phyloP scores from a whole-genome alignment of 176 grass and related monocot species.

The Cenchrus americanus region DNA sequence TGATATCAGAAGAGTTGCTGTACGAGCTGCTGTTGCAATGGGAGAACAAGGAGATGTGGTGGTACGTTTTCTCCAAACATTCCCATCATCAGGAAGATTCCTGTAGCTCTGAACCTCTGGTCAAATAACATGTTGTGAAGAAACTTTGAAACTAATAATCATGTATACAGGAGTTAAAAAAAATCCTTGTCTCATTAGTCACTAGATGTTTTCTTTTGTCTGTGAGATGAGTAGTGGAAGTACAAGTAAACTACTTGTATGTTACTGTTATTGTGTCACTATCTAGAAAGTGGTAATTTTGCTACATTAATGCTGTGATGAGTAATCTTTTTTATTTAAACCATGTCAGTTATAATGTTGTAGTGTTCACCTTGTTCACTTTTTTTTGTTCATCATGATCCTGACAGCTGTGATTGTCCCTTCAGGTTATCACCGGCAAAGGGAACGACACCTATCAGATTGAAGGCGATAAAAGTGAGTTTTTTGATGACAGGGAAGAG shows the following conservation, averaged over 20 bases:
- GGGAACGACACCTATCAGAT: constrained; percentile 85
- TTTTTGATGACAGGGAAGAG: constrained; percentile 98
- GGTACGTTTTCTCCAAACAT: constrained; percentile 60
- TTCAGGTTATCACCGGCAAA: constrained; percentile 95
- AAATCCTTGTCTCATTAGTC: background rate
- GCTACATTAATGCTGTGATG: constrained; percentile 27
- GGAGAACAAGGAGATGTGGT: constrained; percentile 95
- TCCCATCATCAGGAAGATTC: background rate
- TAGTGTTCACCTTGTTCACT: constrained; percentile 1
- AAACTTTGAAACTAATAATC: constrained; percentile 27
- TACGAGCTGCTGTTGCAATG: constrained; percentile 93
- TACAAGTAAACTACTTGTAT: background rate
- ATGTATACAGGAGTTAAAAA: constrained; percentile 8
- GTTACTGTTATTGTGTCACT: background rate
- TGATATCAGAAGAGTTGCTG: constrained; percentile 89
- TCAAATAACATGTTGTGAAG: background rate
- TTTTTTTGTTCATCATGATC: constrained; percentile 27
- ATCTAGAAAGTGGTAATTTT: constrained; percentile 9
- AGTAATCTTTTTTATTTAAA: constrained; percentile 13
- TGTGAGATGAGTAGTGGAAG: constrained; percentile 5
- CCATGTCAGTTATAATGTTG: background rate
- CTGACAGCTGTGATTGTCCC: constrained; percentile 18
- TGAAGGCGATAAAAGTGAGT: constrained; percentile 86
- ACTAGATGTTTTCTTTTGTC: background rate
- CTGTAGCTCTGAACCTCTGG: background rate